Conservation (phyloP, 2,329 filamentous ascomycete species). For the Xylaria sp. region DNA sequence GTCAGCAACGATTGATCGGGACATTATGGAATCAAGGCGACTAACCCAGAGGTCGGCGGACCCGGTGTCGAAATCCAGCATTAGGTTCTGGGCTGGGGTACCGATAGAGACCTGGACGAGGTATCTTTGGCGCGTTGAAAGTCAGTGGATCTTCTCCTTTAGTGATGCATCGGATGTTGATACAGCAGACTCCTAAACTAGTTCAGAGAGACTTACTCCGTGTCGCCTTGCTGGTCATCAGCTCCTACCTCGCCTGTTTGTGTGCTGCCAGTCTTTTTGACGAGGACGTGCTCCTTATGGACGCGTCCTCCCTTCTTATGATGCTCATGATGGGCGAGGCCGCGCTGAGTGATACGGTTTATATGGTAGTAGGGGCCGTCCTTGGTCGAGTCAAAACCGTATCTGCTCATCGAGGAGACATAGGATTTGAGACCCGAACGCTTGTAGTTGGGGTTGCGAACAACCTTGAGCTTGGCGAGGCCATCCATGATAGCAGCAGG, state of each 20-base stretch:
- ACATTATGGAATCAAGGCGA: neutral
- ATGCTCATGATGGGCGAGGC: slow-evolving; percentile 53
- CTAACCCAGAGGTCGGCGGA: slow-evolving; percentile 73
- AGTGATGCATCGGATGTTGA: neutral
- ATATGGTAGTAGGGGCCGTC: slow-evolving; percentile 70
- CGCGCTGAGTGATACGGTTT: slow-evolving; percentile 60
- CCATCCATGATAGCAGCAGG: slow-evolving; percentile 38
- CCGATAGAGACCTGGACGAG: slow-evolving; percentile 73
- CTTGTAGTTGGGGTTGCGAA: slow-evolving; percentile 69
- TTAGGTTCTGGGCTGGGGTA: slow-evolving; percentile 70
- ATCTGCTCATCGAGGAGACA: slow-evolving; percentile 69
- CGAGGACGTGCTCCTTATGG: slow-evolving; percentile 58
- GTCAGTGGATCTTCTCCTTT: slow-evolving; percentile 8
- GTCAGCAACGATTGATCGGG: slow-evolving; percentile 1
- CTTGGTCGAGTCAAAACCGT: slow-evolving; percentile 70
- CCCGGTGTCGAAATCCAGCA: slow-evolving; percentile 76
- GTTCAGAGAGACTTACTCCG: slow-evolving; percentile 51
- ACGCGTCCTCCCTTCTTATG: slow-evolving; percentile 55
- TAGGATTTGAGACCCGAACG: slow-evolving; percentile 71
- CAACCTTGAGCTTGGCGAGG: slow-evolving; percentile 59
- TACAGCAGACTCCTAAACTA: neutral
- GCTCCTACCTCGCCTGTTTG: slow-evolving; percentile 62
- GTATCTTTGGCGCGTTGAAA: slow-evolving; percentile 62
- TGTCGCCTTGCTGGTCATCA: slow-evolving; percentile 74
- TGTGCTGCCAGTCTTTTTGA: slow-evolving; percentile 55